Base-by-base conservation (phyloP, 176 grass and related monocot species). In the Ensete glaucum region DNA sequence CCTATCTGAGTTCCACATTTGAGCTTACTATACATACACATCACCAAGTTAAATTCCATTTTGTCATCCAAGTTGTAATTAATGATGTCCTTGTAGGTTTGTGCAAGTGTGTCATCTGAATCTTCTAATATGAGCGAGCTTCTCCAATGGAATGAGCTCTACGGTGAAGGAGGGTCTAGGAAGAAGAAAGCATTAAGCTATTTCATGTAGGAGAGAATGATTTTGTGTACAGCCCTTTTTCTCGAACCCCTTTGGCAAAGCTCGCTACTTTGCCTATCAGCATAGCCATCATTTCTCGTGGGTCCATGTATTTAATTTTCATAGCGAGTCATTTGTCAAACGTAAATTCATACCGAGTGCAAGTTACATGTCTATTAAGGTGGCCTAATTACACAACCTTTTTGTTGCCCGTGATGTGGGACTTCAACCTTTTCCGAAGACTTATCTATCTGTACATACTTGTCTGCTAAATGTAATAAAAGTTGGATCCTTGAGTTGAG, bases 171-270 rank as follows among this genome's bases (percentile, higher is more conserved):
- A 0, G 95, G 95, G 53, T 99, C 95, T 1, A 94, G 90, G 84
- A 99, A 94, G 82, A 94, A 88, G 81, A 99, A 87, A 81, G 86
- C 90, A 56, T 80, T 99, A 55, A 99, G 95, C 82, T 99, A 99
- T 86, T 99, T 99, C 73, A 99, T 99, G 95, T 99, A 86, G 91
- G 72, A 83, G 57, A 23, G 9, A 52, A 62, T 48, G 20, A 24
- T 80, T 63, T 85, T 76, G 72, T 85, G 83, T 85, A 85, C 71
- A 85, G 78, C 50, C 62, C 24, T n/a, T 54, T 74, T 87, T 83
- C 71, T 63, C 5, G 68, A 77, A 64, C 62, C 49, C 60, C 73
- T 62, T 64, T 77, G 78, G 74, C 83, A 54, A 23, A 71, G 74
- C 73, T 81, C 6, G 77, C 55, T 9, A 79, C 62, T 86, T 81